A percentile compares a stretch with the other conserved stretches of the same genome.
Conservation (phyloP, 2,329 filamentous ascomycete genomes). For the Xylariomycetidae sp. region DNA sequence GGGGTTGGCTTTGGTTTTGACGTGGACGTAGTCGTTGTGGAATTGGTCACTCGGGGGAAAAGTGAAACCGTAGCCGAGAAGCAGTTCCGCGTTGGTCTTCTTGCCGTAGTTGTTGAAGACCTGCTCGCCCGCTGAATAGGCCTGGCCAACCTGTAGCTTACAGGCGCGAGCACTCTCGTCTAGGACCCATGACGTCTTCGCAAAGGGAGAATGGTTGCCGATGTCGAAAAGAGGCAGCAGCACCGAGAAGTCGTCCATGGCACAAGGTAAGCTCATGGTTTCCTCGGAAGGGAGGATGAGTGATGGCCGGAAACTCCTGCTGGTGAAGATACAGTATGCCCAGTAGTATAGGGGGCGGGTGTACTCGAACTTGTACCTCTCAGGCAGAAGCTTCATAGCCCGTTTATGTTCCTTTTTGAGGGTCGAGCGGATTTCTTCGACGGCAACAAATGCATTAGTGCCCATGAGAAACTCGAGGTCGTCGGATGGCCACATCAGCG, state of each 20-base stretch:
- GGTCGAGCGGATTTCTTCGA: slow-evolving; percentile 36
- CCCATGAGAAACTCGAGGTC: slow-evolving; percentile 48
- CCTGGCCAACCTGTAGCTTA: slow-evolving; percentile 34
- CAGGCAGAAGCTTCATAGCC: slow-evolving; percentile 33
- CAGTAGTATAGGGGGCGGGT: slow-evolving; percentile 52
- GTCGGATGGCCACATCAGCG: slow-evolving; percentile 57
- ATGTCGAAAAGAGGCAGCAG: slow-evolving; percentile 67
- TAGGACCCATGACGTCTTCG: slow-evolving; percentile 49
- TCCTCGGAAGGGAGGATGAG: slow-evolving; percentile 41
- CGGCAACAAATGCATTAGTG: slow-evolving; percentile 25
- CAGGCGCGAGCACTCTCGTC: slow-evolving; percentile 34
- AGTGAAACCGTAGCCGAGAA: slow-evolving; percentile 59
- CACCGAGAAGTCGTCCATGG: slow-evolving; percentile 57
- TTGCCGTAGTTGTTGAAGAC: slow-evolving; percentile 58
- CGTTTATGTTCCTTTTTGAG: slow-evolving; percentile 41
- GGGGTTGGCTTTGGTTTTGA: slow-evolving; percentile 38
- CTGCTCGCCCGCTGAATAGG: slow-evolving; percentile 46
- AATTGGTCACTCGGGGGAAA: slow-evolving; percentile 40
- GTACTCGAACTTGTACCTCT: slow-evolving; percentile 29
- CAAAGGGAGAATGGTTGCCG: slow-evolving; percentile 61
- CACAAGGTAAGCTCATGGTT: slow-evolving; percentile 29
- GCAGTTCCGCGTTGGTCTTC: slow-evolving; percentile 67
- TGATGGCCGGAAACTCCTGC: slow-evolving; percentile 57
- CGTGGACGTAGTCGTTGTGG: slow-evolving; percentile 56
- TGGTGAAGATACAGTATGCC: slow-evolving; percentile 60